phyloP scores from a whole-genome alignment of 2,329 filamentous ascomycete species.

The Byssoonygena ceratinophila region DNA sequence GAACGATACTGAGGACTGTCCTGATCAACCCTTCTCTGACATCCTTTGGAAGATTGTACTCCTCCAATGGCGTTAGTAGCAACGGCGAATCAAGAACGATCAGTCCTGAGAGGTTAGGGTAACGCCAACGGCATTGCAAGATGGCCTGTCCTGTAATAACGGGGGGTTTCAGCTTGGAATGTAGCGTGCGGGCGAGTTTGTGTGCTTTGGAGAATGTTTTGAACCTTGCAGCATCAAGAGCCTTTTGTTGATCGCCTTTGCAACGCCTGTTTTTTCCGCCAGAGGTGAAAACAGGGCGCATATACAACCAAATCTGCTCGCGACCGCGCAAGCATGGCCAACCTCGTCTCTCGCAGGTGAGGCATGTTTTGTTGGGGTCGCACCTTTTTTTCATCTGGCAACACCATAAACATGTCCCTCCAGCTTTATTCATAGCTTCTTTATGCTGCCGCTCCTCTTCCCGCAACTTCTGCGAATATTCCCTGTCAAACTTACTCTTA shows the following conservation, averaged over 20 bases:
- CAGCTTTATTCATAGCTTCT: slow-evolving; percentile 18
- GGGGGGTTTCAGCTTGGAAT: slow-evolving; percentile 1
- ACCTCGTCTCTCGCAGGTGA: slow-evolving; percentile 15
- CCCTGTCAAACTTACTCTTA: slow-evolving; percentile 8
- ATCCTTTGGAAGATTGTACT: slow-evolving; percentile 4
- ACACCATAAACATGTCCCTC: slow-evolving; percentile 26
- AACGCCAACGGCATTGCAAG: slow-evolving; percentile 16
- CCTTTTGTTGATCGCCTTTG: neutral
- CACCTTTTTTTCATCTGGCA: slow-evolving; percentile 24
- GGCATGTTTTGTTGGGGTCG: slow-evolving; percentile 18
- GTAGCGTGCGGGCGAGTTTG: slow-evolving; percentile 7
- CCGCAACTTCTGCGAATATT: slow-evolving; percentile 4
- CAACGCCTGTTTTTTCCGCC: neutral
- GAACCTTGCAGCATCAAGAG: slow-evolving; percentile 3
- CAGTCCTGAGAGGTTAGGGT: slow-evolving; percentile 6
- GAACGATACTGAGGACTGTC: slow-evolving; percentile 10
- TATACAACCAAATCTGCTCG: slow-evolving; percentile 17
- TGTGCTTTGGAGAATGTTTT: slow-evolving; percentile 12
- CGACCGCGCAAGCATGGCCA: slow-evolving; percentile 20
- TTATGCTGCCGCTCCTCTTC: slow-evolving; percentile 2
- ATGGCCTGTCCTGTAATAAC: slow-evolving; percentile 5
- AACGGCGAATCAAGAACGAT: slow-evolving; percentile 12
- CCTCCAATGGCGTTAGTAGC: neutral
- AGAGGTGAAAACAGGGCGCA: neutral
- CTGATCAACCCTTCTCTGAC: slow-evolving; percentile 11